Evolutionary conservation across 495 filamentous ascomycete genomes (phyloP), one percentile per base, ranked within the genome.

Genomic region (Saxophila tyrrhenica): DNA sequence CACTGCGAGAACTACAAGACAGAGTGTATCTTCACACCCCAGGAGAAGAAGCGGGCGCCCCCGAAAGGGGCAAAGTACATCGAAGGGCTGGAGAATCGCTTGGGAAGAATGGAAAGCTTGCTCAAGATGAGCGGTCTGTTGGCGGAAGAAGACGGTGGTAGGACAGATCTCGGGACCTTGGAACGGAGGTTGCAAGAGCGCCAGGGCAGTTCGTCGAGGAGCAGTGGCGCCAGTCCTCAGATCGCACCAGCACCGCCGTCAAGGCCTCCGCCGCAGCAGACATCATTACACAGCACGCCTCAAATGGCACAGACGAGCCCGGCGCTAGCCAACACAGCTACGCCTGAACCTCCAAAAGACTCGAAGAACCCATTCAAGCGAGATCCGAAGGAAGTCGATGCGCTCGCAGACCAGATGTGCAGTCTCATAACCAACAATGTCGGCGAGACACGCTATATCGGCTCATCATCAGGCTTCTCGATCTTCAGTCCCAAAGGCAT

Each of bases 61-160:
- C 92, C 92, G 8, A 98, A 97, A 78, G 91, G 92, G 54, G 92
- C 92, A 49, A 98, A 98, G 69, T 98, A 98, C 69, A 97, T 97
- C 62, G 92, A 98, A 69, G 91, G 89, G 2, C 73, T 98, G 35
- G 92, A 98, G 72, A 98, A 98, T 65, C 82, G 92, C 24, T 72
- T 98, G 21, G 88, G 85, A 13, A 78, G 92, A 54, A 95, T 98
- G 90, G 92, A 98, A 71, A 85, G 83, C 25, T 67, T 98, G 48
- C 72, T 98, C 54, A 81, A 85, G 61, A 73, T 97, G 39, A 94
- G 88, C 32, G 92, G 92, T 64, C 71, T 96, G 15, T 71, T 98
- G n/a, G 82, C 79, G 25, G 87, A 90, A 55, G 87, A 94, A 21
- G 87, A 89, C 64, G 86, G 85, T 56, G 87, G 87, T 54, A 82